phyloP scores from a whole-genome alignment of 257 asterid genomes.

The Solanum clarkiae region DNA sequence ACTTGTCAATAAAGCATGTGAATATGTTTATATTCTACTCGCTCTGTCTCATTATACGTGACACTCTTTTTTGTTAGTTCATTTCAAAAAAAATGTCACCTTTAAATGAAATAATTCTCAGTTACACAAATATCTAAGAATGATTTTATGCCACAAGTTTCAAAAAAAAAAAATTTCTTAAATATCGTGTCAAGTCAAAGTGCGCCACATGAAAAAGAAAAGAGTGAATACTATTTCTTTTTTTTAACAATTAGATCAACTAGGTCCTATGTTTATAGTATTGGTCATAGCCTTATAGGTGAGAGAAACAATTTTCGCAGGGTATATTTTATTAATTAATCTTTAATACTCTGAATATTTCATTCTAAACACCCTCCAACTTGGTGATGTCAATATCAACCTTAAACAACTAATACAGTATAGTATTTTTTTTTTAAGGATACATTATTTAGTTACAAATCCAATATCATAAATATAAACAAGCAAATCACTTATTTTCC shows the following conservation, averaged over 20 bases:
- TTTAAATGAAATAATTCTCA: too few relatives aligned
- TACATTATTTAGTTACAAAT: neutral
- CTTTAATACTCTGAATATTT: neutral
- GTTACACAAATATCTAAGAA: too few relatives aligned
- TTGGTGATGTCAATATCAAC: neutral
- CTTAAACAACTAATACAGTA: neutral
- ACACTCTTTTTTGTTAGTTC: too few relatives aligned
- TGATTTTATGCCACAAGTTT: too few relatives aligned
- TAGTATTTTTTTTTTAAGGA: neutral
- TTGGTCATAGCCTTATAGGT: neutral
- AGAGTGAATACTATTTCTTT: too few relatives aligned
- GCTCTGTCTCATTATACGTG: too few relatives aligned
- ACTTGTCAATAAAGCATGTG: neutral
- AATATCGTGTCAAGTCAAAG: too few relatives aligned
- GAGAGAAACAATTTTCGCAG: neutral
- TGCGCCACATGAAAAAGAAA: fast-evolving
- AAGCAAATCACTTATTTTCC: neutral
- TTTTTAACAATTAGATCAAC: too few relatives aligned
- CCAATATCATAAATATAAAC: neutral
- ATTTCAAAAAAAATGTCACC: too few relatives aligned
- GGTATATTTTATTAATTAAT: neutral
- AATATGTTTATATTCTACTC: too few relatives aligned
- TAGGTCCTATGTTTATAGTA: too few relatives aligned
- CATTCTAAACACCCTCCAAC: neutral
- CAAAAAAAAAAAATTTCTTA: too few relatives aligned